Conservation (phyloP, 805 yeast species). For the Kazachstania taianensis region DNA sequence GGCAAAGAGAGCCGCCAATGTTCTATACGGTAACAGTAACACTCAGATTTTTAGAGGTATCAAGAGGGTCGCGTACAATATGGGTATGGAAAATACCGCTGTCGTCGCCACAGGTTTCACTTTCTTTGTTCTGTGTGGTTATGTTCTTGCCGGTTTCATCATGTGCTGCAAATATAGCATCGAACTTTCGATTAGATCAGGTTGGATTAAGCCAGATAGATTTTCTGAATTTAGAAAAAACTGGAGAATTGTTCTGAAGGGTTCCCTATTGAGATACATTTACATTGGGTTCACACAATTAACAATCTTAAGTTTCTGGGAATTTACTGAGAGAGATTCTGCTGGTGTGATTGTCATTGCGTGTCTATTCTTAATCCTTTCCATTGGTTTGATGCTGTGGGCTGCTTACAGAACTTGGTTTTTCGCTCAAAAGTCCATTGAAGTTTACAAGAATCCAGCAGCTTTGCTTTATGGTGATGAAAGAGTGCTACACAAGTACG, state of each 20-base stretch:
- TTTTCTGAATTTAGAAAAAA: constrained; percentile 41
- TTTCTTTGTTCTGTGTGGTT: constrained; percentile 70
- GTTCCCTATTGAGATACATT: constrained; percentile 66
- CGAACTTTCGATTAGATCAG: constrained; percentile 37
- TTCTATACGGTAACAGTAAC: constrained; percentile 41
- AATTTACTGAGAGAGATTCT: constrained; percentile 70
- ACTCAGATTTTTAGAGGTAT: constrained; percentile 78
- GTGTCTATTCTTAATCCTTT: constrained; percentile 52
- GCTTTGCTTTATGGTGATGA: constrained; percentile 77
- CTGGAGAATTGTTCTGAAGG: constrained; percentile 58
- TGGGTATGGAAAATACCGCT: constrained; percentile 72
- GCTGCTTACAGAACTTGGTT: constrained; percentile 53
- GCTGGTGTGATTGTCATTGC: constrained; percentile 83
- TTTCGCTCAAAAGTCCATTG: constrained; percentile 54
- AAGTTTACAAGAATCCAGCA: constrained; percentile 66
- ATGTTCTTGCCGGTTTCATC: constrained; percentile 55
- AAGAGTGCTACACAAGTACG: constrained; percentile 62
- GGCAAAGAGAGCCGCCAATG: constrained; percentile 32
- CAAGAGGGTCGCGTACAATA: constrained; percentile 66
- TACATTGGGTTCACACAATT: constrained; percentile 81
- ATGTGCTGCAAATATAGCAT: constrained; percentile 44
- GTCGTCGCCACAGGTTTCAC: constrained; percentile 82
- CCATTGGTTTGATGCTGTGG: constrained; percentile 52
- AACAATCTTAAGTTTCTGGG: constrained; percentile 73
- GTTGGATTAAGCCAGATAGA: constrained; percentile 40